phyloP scores from a whole-genome alignment of 2,329 filamentous ascomycete species.

The Chrysosphaeria jannelii region DNA sequence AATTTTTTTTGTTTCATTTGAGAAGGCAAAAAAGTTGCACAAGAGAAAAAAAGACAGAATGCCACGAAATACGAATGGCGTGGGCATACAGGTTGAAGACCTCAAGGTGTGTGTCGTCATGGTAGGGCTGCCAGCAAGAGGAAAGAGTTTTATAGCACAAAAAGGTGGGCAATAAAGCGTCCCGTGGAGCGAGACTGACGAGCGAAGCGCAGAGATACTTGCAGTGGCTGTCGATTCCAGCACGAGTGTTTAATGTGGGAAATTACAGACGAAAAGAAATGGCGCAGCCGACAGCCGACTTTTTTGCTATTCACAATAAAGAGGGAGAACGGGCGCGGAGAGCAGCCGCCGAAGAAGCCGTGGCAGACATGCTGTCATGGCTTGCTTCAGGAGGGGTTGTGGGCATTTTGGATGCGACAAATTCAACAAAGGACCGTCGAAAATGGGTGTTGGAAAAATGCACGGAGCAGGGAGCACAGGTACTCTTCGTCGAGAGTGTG shows the following conservation, averaged over 20 bases:
- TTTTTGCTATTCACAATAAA: constrained; percentile 74
- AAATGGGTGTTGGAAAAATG: constrained; percentile 76
- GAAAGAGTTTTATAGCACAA: constrained; percentile 92
- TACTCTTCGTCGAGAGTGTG: constrained; percentile 86
- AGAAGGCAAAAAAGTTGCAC: no score
- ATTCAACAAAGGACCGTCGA: constrained; percentile 69
- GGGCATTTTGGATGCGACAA: constrained; percentile 86
- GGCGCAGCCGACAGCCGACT: constrained; percentile 71
- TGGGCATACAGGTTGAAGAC: constrained; percentile 86
- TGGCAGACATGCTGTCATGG: constrained; percentile 85
- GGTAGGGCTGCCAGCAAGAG: constrained; percentile 83
- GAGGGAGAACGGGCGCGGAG: constrained; percentile 74
- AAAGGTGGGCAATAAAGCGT: constrained; percentile 36
- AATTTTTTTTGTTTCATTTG: no score
- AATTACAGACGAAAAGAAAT: constrained; percentile 76
- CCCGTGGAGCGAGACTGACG: background rate
- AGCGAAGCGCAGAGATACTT: constrained; percentile 60
- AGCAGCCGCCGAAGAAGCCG: constrained; percentile 70
- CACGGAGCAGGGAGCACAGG: constrained; percentile 47
- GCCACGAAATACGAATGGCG: constrained; percentile 23
- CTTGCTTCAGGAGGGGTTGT: constrained; percentile 58
- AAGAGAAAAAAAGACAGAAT: background rate
- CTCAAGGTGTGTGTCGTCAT: constrained; percentile 95
- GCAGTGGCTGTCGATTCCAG: constrained; percentile 81
- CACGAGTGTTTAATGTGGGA: constrained; percentile 91